phyloP scores from a whole-genome alignment of 345 rosid species.

The Aquilaria sinensis region DNA sequence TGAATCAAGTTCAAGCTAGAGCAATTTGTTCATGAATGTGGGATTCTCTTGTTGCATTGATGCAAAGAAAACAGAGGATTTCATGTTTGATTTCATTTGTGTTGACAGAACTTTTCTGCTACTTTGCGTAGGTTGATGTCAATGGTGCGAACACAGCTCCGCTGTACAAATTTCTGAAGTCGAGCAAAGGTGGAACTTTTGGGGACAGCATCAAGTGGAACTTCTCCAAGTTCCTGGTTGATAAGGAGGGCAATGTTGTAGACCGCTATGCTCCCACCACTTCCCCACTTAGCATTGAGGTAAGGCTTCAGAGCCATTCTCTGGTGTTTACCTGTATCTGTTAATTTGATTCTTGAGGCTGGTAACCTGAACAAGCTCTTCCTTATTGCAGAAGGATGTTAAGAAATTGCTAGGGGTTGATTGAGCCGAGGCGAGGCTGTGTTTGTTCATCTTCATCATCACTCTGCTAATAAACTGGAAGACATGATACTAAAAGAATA shows the following conservation, averaged over 20 bases:
- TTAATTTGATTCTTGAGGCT: not conserved
- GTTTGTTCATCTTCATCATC: not conserved
- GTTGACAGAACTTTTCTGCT: not conserved
- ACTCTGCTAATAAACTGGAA: not conserved
- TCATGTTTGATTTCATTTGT: not conserved
- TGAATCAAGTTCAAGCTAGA: no score
- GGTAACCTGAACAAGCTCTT: not conserved
- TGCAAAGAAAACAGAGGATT: no score
- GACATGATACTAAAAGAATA: not conserved
- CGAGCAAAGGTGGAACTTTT: constrained; percentile 72
- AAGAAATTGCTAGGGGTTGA: constrained; percentile 56
- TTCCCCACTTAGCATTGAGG: constrained; percentile 91
- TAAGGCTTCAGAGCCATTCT: constrained; percentile 11
- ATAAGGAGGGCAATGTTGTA: constrained; percentile 65
- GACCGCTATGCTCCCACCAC: constrained; percentile 95
- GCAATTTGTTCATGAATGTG: no score
- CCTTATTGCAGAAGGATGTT: constrained; percentile 53
- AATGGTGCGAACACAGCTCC: constrained; percentile 75
- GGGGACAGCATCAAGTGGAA: constrained; percentile 86
- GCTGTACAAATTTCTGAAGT: constrained; percentile 75
- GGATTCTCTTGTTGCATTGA: no score
- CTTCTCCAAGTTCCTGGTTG: constrained; percentile 77
- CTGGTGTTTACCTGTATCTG: not conserved
- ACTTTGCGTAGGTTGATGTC: constrained; percentile 59
- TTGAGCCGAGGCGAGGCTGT: constrained; percentile 7